These are phyloP conservation scores for Dioszegia crocea DNA, from an alignment of 768 basidiomycete species.

Conservation along the genomic window DNA sequence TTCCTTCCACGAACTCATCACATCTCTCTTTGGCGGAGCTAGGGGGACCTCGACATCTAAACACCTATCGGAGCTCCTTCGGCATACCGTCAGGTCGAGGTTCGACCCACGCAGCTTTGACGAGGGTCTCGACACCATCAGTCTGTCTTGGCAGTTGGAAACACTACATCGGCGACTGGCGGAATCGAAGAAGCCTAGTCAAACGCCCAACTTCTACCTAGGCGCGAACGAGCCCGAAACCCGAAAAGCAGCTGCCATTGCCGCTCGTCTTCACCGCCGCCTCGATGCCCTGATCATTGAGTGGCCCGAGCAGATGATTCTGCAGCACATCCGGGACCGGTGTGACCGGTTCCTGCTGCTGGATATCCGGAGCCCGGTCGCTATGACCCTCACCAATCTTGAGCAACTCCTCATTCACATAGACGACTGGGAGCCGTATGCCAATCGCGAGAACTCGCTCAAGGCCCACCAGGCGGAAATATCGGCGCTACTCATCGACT, in stretches of 20 bases:
- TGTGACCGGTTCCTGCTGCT: conserved; percentile 65
- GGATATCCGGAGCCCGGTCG: conserved; percentile 66
- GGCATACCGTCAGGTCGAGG: neutral
- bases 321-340: conserved; percentile 73
- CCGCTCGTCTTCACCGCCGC: conserved; percentile 57
- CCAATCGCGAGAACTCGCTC: conserved; percentile 84
- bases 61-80: neutral
- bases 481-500: conserved; percentile 71
- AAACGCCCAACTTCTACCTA: conserved; percentile 66
- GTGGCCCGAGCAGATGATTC: conserved; percentile 97
- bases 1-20: conserved; percentile 29
- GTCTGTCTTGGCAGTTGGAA: conserved; percentile 27
- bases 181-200: conserved; percentile 16
- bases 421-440: conserved; percentile 94
- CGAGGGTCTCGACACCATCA: conserved; percentile 27
- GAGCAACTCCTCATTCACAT: conserved; percentile 81
- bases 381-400: conserved; percentile 72
- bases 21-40: neutral
- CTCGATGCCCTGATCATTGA: conserved; percentile 62
- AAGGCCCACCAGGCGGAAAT: conserved; percentile 63
- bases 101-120: conserved; percentile 23
- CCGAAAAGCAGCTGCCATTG: conserved; percentile 58
- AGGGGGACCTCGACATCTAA: neutral
- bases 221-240: conserved; percentile 72
- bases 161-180: conserved; percentile 41